Evolutionary conservation across 306 rosid genomes (phyloP), one percentile per base, ranked within the genome.

Genomic region (Senna tora): DNA sequence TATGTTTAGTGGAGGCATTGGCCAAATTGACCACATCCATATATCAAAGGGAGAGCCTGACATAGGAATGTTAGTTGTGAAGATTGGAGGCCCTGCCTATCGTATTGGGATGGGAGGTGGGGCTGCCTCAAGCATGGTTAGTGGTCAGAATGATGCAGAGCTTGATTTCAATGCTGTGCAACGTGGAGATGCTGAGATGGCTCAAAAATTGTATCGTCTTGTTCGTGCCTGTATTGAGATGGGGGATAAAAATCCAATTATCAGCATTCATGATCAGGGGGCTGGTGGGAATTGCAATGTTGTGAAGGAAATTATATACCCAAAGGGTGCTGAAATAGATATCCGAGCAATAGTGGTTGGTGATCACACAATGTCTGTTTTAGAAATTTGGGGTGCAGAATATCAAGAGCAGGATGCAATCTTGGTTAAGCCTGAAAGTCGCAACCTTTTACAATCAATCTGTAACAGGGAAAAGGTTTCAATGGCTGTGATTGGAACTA

Each of bases 41-140:
- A 89, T 92, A 83, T 4, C 86, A 55, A 92, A 89, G 43, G 97
- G 86, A 45, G 97, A 92, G 81, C 94, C 97, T 56, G 90, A 89
- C 14, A 83, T 89, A 72, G 97, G 90, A 33, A 92, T 92, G 96
- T 54, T 92, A 75, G 97, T 92, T 75, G 90, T 92, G 9, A 92
- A 92, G 86, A 87, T 93, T 85, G 98, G 98, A 80, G 98, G 98
- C 36, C 98, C 98, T 12, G 96, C 98, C 20, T 93, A 93, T 77
- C 97, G 96, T 25, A 93, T 90, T 72, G 97, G 98, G 51, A 90
- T 93, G 96, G 98, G 97, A 62, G 97, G 98, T 12, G 98, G 98
- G 62, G 98, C 96, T 54, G 98, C 98, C 25, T 90, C 98, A 0
- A 93, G 98, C 81, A 90, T 90, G 98, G 97, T 90, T 39, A 90